A percentile compares a stretch with the other conserved stretches of the same genome.
These are phyloP conservation scores for Sophora flavescens DNA, from an alignment of 306 rosid genomes.

Conservation along the genomic window DNA sequence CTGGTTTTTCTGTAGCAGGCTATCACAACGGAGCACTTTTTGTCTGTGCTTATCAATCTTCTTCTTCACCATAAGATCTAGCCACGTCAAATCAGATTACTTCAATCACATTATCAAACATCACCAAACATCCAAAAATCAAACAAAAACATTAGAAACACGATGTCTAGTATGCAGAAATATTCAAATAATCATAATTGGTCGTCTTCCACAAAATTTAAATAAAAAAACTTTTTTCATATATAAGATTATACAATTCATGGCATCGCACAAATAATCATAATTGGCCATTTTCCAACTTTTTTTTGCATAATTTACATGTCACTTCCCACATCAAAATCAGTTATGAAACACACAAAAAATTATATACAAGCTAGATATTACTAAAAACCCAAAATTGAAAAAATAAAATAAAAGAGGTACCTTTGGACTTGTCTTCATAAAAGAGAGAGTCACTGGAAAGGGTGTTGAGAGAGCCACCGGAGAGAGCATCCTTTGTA, in stretches of 20 bases:
- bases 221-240: not conserved
- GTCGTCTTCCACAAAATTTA: not conserved
- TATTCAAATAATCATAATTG: not conserved
- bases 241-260: not conserved
- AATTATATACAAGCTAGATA: too few relatives aligned
- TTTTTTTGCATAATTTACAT: too few relatives aligned
- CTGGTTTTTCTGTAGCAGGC: constrained; percentile 75
- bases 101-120: constrained; percentile 13
- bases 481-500: constrained; percentile 81
- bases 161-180: too few relatives aligned
- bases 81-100: constrained; percentile 5
- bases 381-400: too few relatives aligned
- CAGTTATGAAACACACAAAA: not conserved
- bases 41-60: constrained; percentile 92
- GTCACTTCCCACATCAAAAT: not conserved
- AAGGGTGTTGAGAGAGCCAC: constrained; percentile 66
- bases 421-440: constrained; percentile 79
- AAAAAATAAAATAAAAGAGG: too few relatives aligned
- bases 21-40: constrained; percentile 74
- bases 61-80: constrained; percentile 85
- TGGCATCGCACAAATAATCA: not conserved
- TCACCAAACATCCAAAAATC: too few relatives aligned
- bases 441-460: constrained; percentile 69
- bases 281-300: not conserved
- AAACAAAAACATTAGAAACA: too few relatives aligned